Evolutionary conservation across 495 filamentous ascomycete species (phyloP).

Genomic region (Letharia lupina): DNA sequence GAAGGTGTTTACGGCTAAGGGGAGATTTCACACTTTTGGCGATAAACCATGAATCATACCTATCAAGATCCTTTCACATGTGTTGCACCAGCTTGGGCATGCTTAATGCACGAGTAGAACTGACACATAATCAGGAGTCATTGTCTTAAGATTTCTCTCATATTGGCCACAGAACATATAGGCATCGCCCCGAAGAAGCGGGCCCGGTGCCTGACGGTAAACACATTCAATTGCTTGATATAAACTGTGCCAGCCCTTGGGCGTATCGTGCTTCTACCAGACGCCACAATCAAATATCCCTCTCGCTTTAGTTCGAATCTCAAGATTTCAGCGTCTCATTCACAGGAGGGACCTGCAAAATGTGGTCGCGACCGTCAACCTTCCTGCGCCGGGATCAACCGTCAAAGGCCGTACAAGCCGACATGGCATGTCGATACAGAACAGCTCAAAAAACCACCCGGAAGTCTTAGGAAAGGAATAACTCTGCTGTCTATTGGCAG

Average conservation of each 20-base stretch:
- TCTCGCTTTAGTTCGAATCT: not conserved
- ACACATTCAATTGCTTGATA: not conserved
- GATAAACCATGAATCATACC: not conserved
- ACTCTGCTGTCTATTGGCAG: not conserved
- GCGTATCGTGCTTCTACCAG: not conserved
- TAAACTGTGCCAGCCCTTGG: not conserved
- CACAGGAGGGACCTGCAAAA: not conserved
- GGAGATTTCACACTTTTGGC: not conserved
- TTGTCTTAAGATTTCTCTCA: not conserved
- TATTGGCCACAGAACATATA: not conserved
- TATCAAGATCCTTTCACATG: not conserved
- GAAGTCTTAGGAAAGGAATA: not conserved
- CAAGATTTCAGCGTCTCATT: not conserved
- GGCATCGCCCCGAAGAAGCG: not conserved
- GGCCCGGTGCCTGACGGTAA: not conserved
- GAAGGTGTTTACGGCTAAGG: not conserved
- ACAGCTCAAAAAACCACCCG: not conserved
- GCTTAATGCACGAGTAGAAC: not conserved
- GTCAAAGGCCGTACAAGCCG: not conserved
- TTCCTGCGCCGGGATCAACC: not conserved
- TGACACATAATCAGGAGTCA: not conserved
- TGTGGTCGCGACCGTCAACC: not conserved
- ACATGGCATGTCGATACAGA: not conserved
- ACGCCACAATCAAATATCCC: not conserved
- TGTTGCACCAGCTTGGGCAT: not conserved